A percentile compares a stretch with the other conserved stretches of the same genome.
These are phyloP conservation scores for Schwanniomyces polymorphus DNA, from an alignment of 805 yeast species.

Conservation along the genomic window DNA sequence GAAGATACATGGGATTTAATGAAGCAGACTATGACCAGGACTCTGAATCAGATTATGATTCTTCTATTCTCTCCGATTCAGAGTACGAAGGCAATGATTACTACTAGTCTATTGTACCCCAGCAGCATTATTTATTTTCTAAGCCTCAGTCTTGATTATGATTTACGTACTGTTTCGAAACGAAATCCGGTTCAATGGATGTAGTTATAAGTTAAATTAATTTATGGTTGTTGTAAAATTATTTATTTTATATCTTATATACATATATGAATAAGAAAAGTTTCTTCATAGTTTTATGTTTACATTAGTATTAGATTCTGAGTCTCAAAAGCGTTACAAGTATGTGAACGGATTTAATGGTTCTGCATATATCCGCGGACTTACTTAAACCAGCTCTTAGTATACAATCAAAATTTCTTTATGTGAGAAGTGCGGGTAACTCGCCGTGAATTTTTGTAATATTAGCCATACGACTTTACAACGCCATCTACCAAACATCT, in stretches of 20 bases:
- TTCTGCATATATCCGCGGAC: no score
- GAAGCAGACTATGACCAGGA: slow-evolving; percentile 47
- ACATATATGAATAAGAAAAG: no score
- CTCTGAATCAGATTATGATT: slow-evolving; percentile 26
- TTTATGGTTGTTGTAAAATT: no score
- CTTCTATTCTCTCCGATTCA: slow-evolving; percentile 20
- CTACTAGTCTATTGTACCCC: slow-evolving; percentile 21
- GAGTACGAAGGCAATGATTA: slow-evolving; percentile 45
- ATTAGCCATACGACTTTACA: neutral
- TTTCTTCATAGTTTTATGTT: no score
- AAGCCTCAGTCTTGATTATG: neutral
- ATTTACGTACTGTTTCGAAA: neutral
- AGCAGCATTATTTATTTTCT: neutral
- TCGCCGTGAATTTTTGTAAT: neutral
- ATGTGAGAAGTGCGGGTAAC: neutral
- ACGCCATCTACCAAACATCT: neutral
- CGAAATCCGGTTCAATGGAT: neutral
- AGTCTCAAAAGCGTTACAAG: no score
- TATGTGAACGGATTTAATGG: no score
- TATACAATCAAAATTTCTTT: neutral
- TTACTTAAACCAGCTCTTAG: no score
- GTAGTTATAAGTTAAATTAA: no score
- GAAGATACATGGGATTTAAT: slow-evolving; percentile 41
- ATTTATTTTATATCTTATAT: no score
- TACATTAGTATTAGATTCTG: no score